Conservation (phyloP, 768 basidiomycete species). For the Panellus pusillus region DNA sequence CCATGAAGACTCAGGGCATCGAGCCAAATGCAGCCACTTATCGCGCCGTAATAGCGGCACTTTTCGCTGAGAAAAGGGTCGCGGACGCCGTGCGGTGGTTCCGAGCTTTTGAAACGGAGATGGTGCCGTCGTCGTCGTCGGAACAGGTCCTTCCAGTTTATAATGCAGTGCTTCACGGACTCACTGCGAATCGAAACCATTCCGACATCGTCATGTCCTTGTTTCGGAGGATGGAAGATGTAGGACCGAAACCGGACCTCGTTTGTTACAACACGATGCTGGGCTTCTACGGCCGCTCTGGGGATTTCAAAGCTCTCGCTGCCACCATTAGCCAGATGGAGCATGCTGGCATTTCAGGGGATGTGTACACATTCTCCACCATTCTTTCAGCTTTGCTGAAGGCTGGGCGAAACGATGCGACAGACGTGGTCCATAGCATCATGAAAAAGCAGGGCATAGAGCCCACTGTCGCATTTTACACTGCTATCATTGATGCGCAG, state of each 20-base stretch:
- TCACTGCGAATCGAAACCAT: constrained; percentile 40
- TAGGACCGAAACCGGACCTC: constrained; percentile 67
- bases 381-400: constrained; percentile 77
- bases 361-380: constrained; percentile 86
- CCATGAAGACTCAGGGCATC: constrained; percentile 58
- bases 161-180: constrained; percentile 73
- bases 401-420: constrained; percentile 66
- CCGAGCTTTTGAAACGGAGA: constrained; percentile 45
- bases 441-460: constrained; percentile 77
- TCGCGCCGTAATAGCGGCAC: constrained; percentile 64
- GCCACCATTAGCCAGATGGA: constrained; percentile 58
- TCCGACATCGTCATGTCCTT: constrained; percentile 39
- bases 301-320: constrained; percentile 64
- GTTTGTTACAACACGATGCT: constrained; percentile 83
- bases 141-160: constrained; percentile 48
- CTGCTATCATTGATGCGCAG: constrained; percentile 75
- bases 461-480: constrained; percentile 77
- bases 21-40: constrained; percentile 65
- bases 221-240: constrained; percentile 42
- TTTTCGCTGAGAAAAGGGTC: constrained; percentile 51
- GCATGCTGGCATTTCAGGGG: constrained; percentile 56
- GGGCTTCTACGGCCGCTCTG: constrained; percentile 59
- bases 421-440: constrained; percentile 58
- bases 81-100: constrained; percentile 56
- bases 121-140: constrained; percentile 22